Evolutionary conservation across 495 filamentous ascomycete species (phyloP), one percentile per base, ranked within the genome.

Genomic region (Wilcoxina mikolae): DNA sequence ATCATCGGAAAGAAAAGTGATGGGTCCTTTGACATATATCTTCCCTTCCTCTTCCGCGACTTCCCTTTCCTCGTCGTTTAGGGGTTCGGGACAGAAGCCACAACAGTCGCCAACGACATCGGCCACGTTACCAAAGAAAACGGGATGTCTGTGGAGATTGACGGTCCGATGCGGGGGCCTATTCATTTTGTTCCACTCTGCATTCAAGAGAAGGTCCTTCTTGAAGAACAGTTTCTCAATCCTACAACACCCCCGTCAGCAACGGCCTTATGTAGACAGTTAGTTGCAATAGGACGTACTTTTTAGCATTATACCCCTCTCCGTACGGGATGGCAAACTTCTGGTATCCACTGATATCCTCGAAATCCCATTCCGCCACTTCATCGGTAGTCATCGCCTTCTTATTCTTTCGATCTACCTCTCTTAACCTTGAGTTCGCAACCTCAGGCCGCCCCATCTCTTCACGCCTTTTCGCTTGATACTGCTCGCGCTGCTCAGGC

Each of bases 261-360:
- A n/a, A n/a, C n/a, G n/a, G n/a, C n/a, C n/a, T n/a, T n/a, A n/a
- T n/a, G n/a, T n/a, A n/a, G n/a, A n/a, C n/a, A n/a, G n/a, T n/a
- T n/a, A n/a, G n/a, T n/a, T n/a, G n/a, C n/a, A n/a, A n/a, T n/a
- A n/a, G n/a, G n/a, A n/a, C n/a, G n/a, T 61, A n/a, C n/a, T 77
- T 83, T 50, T 75, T 76, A 5, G 84, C 81, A 51, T 83, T 71
- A 61, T 80, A 85, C 53, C 72, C 80, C 3, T 65, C 62, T 7
- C 85, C 85, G 51, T 91, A 91, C 0, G 85, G 85, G 46, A 90
- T 76, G 27, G 76, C 81, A 64, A 87, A 85, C 3, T 79, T 84
- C 62, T 87, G 76, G 55, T 91, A 91, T 59, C 80, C 75, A 4
- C 81, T 83, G 1, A 87, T 71, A 49, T 88, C 83, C 27, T 84